Conservation (phyloP, 2,329 filamentous ascomycete species). For the Raffaelea albimanens region DNA sequence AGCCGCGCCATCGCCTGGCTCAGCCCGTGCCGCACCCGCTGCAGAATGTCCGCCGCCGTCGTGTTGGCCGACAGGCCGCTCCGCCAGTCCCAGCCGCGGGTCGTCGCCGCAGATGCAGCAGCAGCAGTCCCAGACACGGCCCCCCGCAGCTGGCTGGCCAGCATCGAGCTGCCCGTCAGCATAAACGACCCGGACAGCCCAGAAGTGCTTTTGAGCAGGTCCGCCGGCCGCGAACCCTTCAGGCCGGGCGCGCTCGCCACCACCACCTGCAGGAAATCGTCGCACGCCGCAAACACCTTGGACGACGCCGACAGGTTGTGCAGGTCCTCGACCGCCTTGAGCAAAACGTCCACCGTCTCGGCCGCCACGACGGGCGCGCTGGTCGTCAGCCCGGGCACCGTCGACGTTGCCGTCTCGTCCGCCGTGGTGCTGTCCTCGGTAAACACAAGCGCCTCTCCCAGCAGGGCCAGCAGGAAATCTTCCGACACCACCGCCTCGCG, state of each 20-base stretch:
- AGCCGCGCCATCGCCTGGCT: slow-evolving; percentile 63
- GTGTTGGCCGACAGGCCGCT: slow-evolving; percentile 44
- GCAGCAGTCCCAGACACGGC: slow-evolving; percentile 47
- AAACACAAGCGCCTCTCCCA: slow-evolving; percentile 59
- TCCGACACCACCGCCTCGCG: slow-evolving; percentile 79
- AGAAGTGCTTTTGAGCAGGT: slow-evolving; percentile 51
- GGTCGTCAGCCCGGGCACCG: slow-evolving; percentile 1
- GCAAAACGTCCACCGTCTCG: slow-evolving; percentile 63
- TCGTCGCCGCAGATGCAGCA: slow-evolving; percentile 28
- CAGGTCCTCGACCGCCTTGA: slow-evolving; percentile 72
- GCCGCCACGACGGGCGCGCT: slow-evolving; percentile 40
- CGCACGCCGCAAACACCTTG: slow-evolving; percentile 63
- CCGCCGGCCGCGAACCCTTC: slow-evolving; percentile 53
- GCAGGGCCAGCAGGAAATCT: slow-evolving; percentile 72
- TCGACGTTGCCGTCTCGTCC: slow-evolving; percentile 4
- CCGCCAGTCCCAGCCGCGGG: slow-evolving; percentile 48
- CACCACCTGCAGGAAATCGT: slow-evolving; percentile 70
- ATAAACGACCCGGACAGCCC: slow-evolving; percentile 39
- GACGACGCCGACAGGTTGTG: slow-evolving; percentile 58
- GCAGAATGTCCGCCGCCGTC: slow-evolving; percentile 61
- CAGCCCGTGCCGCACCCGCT: slow-evolving; percentile 61
- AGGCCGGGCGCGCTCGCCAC: slow-evolving; percentile 56
- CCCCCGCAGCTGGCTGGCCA: slow-evolving; percentile 53
- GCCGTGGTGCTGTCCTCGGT: background rate
- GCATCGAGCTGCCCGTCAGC: slow-evolving; percentile 64